phyloP scores from a whole-genome alignment of 2,329 filamentous ascomycete species.

The Cryphonectria nitschkei region DNA sequence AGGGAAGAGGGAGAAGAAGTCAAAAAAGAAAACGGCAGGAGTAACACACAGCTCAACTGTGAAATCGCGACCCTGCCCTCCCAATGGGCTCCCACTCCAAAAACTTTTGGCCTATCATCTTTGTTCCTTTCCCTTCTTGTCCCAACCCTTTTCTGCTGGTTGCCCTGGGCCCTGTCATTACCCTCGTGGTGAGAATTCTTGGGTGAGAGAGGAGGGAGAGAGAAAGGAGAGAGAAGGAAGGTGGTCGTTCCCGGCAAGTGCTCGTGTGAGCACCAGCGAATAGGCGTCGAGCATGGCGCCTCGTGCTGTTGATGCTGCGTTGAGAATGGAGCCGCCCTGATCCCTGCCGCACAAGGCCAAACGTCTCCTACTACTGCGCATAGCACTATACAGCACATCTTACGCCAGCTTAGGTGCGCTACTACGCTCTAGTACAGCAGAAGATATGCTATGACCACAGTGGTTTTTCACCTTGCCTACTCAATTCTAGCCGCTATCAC shows the following conservation, averaged over 20 bases:
- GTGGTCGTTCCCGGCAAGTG: conserved; percentile 20
- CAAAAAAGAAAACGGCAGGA: background rate
- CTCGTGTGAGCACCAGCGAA: conserved; percentile 28
- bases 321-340: conserved; percentile 10
- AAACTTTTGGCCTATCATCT: background rate
- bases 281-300: conserved; percentile 20
- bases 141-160: background rate
- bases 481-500: background rate
- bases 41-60: background rate
- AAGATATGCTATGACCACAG: background rate
- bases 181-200: conserved; percentile 2
- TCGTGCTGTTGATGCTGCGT: conserved; percentile 24
- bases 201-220: background rate
- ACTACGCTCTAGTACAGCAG: background rate
- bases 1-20: background rate
- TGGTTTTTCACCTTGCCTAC: background rate
- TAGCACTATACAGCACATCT: background rate
- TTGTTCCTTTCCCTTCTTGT: background rate
- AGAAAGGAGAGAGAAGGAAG: background rate
- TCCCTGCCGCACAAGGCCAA: background rate
- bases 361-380: background rate
- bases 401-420: too few species aligned
- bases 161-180: background rate
- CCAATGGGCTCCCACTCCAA: background rate
- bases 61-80: background rate